Base-by-base conservation (phyloP, 371 early-diverging fungal species). In the Parasitella parasitica region DNA sequence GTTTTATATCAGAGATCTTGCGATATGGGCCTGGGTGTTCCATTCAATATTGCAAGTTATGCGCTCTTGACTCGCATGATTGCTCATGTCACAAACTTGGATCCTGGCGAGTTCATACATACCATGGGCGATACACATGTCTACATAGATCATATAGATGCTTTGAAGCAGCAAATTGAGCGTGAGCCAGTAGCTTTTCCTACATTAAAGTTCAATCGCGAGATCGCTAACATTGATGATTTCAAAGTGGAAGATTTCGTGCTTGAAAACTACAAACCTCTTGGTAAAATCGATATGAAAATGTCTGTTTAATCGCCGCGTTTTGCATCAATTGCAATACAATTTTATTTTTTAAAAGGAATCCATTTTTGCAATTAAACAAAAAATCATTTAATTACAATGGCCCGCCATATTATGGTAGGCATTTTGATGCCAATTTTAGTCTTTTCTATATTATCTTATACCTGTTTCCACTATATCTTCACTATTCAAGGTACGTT, bases 31-130 rank as follows among this genome's bases (percentile, higher is more conserved):
- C 83, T 99, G 28, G 99, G 99, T 18, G 97, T 99, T 4, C 99
- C 99, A 1, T 99, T 99, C 82, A 99, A 99, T 74, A 99, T 99
- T 75, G 99, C 99, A 12, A 93, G 94, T 13, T 99, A 99, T 72
- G 92, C 99, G 1, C 72, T 99, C 15, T 84, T 99, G 28, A 95
- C 97, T 6, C 83, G 91, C 59, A 89, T 99, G 84, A 86, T 99
- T 52, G 98, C 99, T 0, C 90, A 97, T 66, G 89, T 98, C 6
- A 92, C 92, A 0, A 93, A 92, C 9, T 73, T 93, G 24, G 86
- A 86, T 32, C 96, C 97, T 12, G 97, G 96, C 9, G 91, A 91
- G 68, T 94, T 99, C 71, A 87, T 97, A 16, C 97, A 99, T 69
- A 89, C 90, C 16, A 90, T 99, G 87, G 99, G 99, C 24, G 99